Evolutionary conservation across 176 grass and related monocot genomes (phyloP).

Genomic region (Otatea glauca): DNA sequence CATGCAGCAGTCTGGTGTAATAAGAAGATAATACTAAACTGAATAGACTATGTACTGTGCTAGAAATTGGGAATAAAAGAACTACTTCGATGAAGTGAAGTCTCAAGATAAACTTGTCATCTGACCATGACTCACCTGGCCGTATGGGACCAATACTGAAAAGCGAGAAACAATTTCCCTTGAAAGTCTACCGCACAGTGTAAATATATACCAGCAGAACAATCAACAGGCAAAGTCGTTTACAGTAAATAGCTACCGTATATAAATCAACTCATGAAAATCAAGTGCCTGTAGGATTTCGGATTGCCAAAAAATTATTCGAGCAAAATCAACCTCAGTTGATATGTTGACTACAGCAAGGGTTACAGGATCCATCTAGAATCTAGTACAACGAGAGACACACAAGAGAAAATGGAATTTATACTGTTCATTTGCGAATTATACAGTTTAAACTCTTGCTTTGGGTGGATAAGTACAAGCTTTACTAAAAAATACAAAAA

Average conservation of each 20-base stretch:
- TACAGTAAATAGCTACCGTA: conserved; percentile 17
- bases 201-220: background rate
- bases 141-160: background rate
- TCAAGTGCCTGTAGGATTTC: background rate
- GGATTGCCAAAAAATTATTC: background rate
- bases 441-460: conserved; percentile 1
- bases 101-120: conserved; percentile 5
- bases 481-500: background rate
- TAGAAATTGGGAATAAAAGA: background rate
- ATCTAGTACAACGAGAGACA: conserved; percentile 3
- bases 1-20: background rate
- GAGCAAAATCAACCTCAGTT: conserved; percentile 7
- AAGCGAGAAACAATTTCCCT: background rate
- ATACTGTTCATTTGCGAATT: background rate
- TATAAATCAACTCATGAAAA: conserved; percentile 20
- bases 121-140: background rate
- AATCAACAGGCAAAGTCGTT: conserved; percentile 30
- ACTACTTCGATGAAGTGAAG: background rate
- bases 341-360: conserved; percentile 3
- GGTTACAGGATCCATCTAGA: background rate
- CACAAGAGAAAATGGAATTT: background rate
- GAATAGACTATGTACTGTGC: background rate
- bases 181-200: background rate
- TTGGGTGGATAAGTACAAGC: conserved; percentile 5
- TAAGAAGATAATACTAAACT: background rate